Conservation (phyloP, 345 rosid species). For the Salix viminalis region DNA sequence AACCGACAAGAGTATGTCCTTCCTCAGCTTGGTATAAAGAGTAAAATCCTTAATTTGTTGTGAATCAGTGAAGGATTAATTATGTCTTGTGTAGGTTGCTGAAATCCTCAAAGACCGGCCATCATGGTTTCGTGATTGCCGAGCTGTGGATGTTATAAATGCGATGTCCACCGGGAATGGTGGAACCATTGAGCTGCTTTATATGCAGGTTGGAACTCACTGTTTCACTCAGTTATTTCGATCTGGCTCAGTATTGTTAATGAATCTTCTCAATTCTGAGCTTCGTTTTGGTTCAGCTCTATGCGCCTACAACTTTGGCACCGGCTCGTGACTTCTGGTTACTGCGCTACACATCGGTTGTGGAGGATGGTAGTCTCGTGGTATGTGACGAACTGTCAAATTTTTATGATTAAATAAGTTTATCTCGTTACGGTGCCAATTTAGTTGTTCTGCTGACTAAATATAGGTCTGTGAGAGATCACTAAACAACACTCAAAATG, state of each 20-base stretch:
- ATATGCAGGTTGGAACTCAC: slow-evolving; percentile 67
- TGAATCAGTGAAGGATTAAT: background rate
- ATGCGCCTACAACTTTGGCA: slow-evolving; percentile 97
- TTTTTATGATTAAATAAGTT: background rate
- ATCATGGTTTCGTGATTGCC: slow-evolving; percentile 98
- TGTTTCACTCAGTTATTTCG: background rate
- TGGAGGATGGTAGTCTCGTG: slow-evolving; percentile 99
- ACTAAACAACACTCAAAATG: slow-evolving; percentile 87
- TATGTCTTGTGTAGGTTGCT: slow-evolving; percentile 55
- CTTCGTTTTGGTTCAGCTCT: slow-evolving; percentile 49
- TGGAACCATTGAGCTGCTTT: slow-evolving; percentile 98
- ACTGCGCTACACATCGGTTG: slow-evolving; percentile 86
- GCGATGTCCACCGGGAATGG: slow-evolving; percentile 96
- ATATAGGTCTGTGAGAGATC: slow-evolving; percentile 91
- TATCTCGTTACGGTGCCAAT: background rate
- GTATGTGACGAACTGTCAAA: slow-evolving; percentile 32
- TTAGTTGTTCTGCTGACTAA: background rate
- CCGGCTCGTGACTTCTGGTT: slow-evolving; percentile 99
- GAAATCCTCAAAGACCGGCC: slow-evolving; percentile 99
- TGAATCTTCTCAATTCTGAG: background rate
- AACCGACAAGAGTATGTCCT: slow-evolving; percentile 88
- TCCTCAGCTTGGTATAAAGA: background rate
- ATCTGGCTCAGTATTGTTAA: background rate
- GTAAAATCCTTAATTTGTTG: background rate
- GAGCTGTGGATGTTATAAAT: slow-evolving; percentile 92